Conservation (phyloP, 2,329 filamentous ascomycete species). For the Talaromyces sp. region DNA sequence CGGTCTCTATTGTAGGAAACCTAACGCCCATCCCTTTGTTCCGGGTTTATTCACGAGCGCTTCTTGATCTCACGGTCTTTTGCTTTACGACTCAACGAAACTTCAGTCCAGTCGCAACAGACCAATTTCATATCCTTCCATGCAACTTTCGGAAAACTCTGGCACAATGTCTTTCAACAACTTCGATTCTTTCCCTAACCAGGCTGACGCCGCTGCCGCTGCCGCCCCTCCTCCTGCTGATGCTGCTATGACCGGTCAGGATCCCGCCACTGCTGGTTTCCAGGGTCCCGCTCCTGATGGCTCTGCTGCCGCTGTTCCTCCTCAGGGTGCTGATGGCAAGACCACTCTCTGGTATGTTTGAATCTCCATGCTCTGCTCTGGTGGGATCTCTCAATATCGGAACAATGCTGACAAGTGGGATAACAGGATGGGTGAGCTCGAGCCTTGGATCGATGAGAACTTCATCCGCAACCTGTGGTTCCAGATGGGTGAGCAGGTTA, state of each 20-base stretch:
- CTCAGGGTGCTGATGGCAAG: slow-evolving; percentile 57
- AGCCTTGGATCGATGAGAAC: slow-evolving; percentile 99
- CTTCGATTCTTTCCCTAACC: slow-evolving; percentile 66
- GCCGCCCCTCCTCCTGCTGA: slow-evolving; percentile 53
- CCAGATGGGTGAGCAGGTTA: slow-evolving; percentile 89
- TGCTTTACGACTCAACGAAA: slow-evolving; percentile 47
- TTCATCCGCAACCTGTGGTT: slow-evolving; percentile 97
- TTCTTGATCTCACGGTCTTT: slow-evolving; percentile 41
- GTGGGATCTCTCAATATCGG: no score
- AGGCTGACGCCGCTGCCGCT: slow-evolving; percentile 58
- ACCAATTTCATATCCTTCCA: slow-evolving; percentile 36
- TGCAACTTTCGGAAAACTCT: slow-evolving; percentile 26
- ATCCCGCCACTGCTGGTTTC: slow-evolving; percentile 56
- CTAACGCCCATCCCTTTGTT: slow-evolving; percentile 28
- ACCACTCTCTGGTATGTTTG: slow-evolving; percentile 57
- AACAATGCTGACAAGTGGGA: not conserved
- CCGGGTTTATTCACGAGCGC: slow-evolving; percentile 33
- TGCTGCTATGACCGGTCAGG: slow-evolving; percentile 59
- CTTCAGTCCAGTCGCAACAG: slow-evolving; percentile 36
- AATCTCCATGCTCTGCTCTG: not conserved
- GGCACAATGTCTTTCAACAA: slow-evolving; percentile 67
- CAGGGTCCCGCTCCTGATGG: slow-evolving; percentile 52
- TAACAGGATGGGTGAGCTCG: slow-evolving; percentile 94
- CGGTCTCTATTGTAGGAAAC: slow-evolving; percentile 24
- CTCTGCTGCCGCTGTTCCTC: slow-evolving; percentile 47